These are phyloP conservation scores for Tuctoria greenei DNA, from an alignment of 176 grass and related monocot species.

Conservation along the genomic window DNA sequence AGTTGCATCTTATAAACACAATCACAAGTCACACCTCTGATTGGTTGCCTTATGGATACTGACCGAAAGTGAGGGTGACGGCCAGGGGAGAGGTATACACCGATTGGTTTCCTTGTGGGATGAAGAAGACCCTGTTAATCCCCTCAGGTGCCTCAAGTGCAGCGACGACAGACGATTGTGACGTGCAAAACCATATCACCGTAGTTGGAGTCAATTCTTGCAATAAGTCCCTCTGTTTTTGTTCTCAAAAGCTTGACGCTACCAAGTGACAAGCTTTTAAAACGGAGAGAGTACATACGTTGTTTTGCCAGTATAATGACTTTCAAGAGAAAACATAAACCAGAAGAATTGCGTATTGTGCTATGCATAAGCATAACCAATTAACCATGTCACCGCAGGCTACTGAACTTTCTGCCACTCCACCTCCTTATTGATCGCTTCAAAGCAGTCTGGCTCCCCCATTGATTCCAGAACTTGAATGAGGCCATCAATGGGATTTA, in stretches of 20 bases:
- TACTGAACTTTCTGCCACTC: not conserved
- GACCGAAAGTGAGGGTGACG: not conserved
- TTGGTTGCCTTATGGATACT: too few species aligned
- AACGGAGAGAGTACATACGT: too few species aligned
- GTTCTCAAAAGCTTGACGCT: too few species aligned
- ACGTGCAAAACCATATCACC: not conserved
- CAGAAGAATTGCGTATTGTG: not conserved
- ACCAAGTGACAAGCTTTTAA: too few species aligned
- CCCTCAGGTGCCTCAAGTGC: not conserved
- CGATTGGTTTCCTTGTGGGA: not conserved
- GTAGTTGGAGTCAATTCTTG: too few species aligned
- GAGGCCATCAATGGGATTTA: constrained; percentile 70
- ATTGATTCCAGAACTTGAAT: constrained; percentile 61
- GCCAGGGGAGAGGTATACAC: not conserved
- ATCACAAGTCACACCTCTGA: not conserved
- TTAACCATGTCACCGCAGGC: not conserved
- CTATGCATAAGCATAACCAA: too few species aligned
- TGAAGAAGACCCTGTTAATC: not conserved
- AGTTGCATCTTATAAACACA: too few species aligned
- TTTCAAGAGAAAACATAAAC: not conserved
- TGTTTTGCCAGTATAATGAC: not conserved
- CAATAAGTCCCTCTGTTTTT: too few species aligned
- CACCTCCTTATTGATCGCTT: not conserved
- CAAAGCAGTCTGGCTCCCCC: not conserved
- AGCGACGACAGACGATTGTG: not conserved